Evolutionary conservation across 2,329 filamentous ascomycete species (phyloP), one percentile per base, ranked within the genome.

Genomic region (Ascochyta viciae-villosae): DNA sequence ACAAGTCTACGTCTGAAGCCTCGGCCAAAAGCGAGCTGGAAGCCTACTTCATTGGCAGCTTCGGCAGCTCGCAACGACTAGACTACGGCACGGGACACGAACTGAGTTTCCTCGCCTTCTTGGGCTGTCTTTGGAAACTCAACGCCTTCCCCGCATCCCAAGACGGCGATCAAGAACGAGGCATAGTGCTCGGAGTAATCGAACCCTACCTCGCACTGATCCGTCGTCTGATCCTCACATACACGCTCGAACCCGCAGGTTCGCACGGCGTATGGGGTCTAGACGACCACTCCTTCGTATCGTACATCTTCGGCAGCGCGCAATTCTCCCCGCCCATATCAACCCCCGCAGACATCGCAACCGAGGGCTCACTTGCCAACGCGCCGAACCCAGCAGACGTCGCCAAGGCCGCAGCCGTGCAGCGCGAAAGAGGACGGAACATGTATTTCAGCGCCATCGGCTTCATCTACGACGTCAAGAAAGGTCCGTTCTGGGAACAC

Each of bases 1-100:
- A 68, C 10, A 69, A 73, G 15, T 65, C 64, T 13, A 54, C 59
- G 3, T 62, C 60, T 10, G 68, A 72, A 0, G 76, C 66, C 3
- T 79, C 81, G 1, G 84, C 86, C 5, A 81, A 82, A 63, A 83
- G 84, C 43, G 94, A 98, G 76, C 78, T 97, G 8, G 83, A 81
- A 54, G 83, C 85, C 38, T 99, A 99, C 73, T 83, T 99, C 1
- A 75, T 96, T 4, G 93, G 92, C 13, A 86, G 85, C 4, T 97
- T 96, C 76, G 95, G 95, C 3, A 98, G 92, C 71, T 77, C 91
- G 0, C 92, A 97, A 68, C 82, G 95, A 50, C 81, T 99, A 24
- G 95, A 99, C 77, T 99, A 97, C 71, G 95, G 95, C 1, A 98
- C 95, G 0, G 95, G 95, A 0, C 95, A 99, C 74, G 95, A 99